Evolutionary conservation across 2,329 filamentous ascomycete species (phyloP), one percentile per base, ranked within the genome.

Genomic region (Fusarium acutatum): DNA sequence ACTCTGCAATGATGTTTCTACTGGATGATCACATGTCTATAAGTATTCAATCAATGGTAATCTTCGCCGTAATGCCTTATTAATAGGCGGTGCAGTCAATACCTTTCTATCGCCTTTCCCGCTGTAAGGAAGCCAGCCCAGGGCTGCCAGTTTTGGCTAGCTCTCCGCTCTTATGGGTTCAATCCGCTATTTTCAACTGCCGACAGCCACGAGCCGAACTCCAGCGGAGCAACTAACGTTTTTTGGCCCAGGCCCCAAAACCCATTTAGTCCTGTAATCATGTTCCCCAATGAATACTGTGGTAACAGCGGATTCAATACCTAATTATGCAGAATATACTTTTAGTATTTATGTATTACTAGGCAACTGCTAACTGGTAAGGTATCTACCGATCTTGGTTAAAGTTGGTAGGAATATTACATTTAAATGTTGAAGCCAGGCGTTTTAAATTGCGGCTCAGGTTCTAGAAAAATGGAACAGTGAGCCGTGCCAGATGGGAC

Each of bases 341-440:
- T 32, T 1, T 3, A 11, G 14, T 12, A 22, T 7, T 4, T 7
- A 22, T 10, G 1, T 30, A 12, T 8, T 12, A 4, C 4, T 7
- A 13, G 8, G 4, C 5, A 32, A 14, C 10, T 8, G 17, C 41
- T 24, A 0, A 13, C 13, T 8, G n/a, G 28, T 3, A 30, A 15
- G 15, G 22, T 1, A 12, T 22, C 1, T 6, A 4, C 9, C 6
- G 28, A 49, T n/a, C 15, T 7, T 12, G 4, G 3, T 6, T 3
- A n/a, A 11, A 11, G 1, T 32, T 32, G 28, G 20, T 17, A 13
- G 14, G 14, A 49, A 49, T 12, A 20, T 32, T 7, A 3, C 10
- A 7, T 5, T 15, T 0, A 1, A 49, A 6, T 9, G 3, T 1
- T 12, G 15, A 22, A 12, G 14, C 15, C 2, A 32, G 10, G 6